Base-by-base conservation (phyloP, 1,284 basidiomycete species). In the Leccinum idahoense region DNA sequence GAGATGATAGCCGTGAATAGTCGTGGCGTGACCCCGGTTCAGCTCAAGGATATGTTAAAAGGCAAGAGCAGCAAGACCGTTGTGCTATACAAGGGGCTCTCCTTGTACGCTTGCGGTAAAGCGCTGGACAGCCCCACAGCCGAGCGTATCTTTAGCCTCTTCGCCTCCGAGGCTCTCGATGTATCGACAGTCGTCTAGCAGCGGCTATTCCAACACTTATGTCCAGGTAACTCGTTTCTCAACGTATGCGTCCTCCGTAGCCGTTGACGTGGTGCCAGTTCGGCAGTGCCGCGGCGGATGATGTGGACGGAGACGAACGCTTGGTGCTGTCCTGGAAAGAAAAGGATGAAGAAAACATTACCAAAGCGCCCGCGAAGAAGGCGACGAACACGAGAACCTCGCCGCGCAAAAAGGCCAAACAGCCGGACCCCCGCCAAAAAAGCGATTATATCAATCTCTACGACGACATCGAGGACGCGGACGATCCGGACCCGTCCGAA, bases 71-170 rank as follows among this genome's bases (percentile, higher is more conserved):
- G 69, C 60, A 78, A 69, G 26, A 72, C 76, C 39, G 80, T 82
- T 4, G 76, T 90, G 63, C 75, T 74, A 26, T 77, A 80, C 51
- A 83, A 80, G 58, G 78, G 81, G 1, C 81, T 84, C 15, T 68
- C 79, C 2, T 71, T 78, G 39, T 86, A 83, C 67, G 92, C 87
- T 1, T 78, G 77, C 5, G 89, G 88, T 18, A 78, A 78, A 49
- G 67, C 78, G 20, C 63, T 89, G 49, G 72, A 78, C 4, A 75
- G 77, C 10, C 80, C 83, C 39, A 78, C 86, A 29, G 66, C 83
- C 20, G 88, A 92, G 46, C 82, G 89, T 14, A 81, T 93, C 67
- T 81, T 87, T 65, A 80, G 78, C 41, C 65, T 64, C 29, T 79
- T 93, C 10, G 66, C 81, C 11, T 72, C 75, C 39, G 70, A 81